Percentiles rank a stretch among this genome's conserved stretches.
Conservation (phyloP, 1,284 basidiomycete species). For the Macrocystidia cucumis region DNA sequence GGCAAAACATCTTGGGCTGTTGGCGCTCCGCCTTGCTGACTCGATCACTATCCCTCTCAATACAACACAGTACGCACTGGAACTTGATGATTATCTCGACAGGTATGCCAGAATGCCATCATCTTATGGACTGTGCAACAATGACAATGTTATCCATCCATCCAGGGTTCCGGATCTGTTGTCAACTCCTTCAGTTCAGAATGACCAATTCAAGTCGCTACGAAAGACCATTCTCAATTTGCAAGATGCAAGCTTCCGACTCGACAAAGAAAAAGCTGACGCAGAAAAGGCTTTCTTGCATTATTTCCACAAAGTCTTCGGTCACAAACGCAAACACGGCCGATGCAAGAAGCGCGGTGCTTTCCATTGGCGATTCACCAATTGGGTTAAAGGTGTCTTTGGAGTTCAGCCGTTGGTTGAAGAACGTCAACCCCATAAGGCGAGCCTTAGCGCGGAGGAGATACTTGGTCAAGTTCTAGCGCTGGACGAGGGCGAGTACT, state of each 20-base stretch:
- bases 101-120: slow-evolving; percentile 27
- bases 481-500: too few species aligned
- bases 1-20: slow-evolving; percentile 46
- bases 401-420: too few species aligned
- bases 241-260: slow-evolving; percentile 38
- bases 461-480: too few species aligned
- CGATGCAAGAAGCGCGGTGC: slow-evolving; percentile 12
- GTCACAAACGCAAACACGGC: slow-evolving; percentile 17
- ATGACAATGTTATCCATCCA: slow-evolving; percentile 19
- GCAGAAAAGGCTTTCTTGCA: slow-evolving; percentile 39
- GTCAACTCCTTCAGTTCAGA: slow-evolving; percentile 13
- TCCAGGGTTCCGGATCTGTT: slow-evolving; percentile 29
- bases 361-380: neutral
- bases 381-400: neutral
- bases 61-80: slow-evolving; percentile 67
- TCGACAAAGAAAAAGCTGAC: slow-evolving; percentile 48
- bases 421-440: too few species aligned
- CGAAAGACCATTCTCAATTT: slow-evolving; percentile 43
- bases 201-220: slow-evolving; percentile 42
- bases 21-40: slow-evolving; percentile 56
- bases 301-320: slow-evolving; percentile 32
- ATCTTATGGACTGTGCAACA: slow-evolving; percentile 3
- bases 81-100: slow-evolving; percentile 54
- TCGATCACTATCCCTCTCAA: slow-evolving; percentile 64
- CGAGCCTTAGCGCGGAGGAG: too few species aligned